Evolutionary conservation across 2,329 filamentous ascomycete species (phyloP).

Genomic region (Madurella mycetomatis): DNA sequence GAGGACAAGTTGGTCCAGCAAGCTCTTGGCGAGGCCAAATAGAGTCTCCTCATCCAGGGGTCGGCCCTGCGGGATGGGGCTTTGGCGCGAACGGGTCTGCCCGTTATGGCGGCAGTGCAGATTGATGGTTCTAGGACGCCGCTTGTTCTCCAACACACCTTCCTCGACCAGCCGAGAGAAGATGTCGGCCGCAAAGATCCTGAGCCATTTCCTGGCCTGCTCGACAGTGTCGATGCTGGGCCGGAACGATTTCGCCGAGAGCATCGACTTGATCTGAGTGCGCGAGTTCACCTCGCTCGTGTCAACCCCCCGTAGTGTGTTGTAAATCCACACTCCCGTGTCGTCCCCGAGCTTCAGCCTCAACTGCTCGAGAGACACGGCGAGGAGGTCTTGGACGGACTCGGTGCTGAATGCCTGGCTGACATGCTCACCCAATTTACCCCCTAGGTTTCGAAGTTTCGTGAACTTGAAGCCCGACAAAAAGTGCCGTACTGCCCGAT

Average conservation of each 20-base stretch:
- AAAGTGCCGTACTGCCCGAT: conserved; percentile 75
- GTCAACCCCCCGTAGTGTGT: conserved; percentile 81
- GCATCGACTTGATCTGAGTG: conserved; percentile 94
- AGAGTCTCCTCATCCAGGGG: conserved; percentile 67
- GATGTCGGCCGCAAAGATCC: conserved; percentile 89
- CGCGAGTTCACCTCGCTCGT: conserved; percentile 82
- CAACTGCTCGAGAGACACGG: conserved; percentile 68
- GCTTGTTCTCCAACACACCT: conserved; percentile 79
- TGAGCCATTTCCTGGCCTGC: conserved; percentile 78
- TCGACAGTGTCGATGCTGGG: conserved; percentile 75
- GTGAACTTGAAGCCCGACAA: conserved; percentile 84
- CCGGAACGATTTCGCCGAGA: conserved; percentile 91
- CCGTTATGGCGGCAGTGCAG: conserved; percentile 73
- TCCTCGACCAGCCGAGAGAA: conserved; percentile 86
- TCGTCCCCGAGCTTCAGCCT: conserved; percentile 77
- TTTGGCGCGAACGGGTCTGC: conserved; percentile 70
- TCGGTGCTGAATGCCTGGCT: conserved; percentile 79
- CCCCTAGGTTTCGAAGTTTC: conserved; percentile 91
- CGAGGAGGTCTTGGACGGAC: conserved; percentile 67
- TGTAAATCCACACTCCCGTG: conserved; percentile 79
- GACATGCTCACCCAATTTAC: conserved; percentile 87
- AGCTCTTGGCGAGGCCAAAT: conserved; percentile 68
- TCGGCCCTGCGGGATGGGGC: conserved; percentile 72
- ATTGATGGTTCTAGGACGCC: conserved; percentile 79
- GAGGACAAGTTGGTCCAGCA: conserved; percentile 71